Conservation (phyloP, 257 asterid genomes). For the Agastache rugosa region DNA sequence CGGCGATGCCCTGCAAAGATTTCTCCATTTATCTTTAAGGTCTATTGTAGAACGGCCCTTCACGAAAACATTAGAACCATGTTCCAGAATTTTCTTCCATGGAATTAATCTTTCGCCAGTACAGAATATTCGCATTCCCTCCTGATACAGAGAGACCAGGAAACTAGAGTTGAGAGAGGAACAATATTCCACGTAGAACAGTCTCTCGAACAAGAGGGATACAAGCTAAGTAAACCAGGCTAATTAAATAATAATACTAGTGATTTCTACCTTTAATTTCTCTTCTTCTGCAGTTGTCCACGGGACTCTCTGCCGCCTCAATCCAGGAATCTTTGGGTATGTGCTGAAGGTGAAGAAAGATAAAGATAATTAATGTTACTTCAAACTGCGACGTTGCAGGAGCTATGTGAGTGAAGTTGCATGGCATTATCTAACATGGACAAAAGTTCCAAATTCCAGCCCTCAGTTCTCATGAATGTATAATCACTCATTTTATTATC, state of each 20-base stretch:
- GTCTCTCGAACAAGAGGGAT: neutral
- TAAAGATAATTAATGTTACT: neutral
- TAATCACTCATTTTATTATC: neutral
- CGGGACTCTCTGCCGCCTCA: slow-evolving; percentile 48
- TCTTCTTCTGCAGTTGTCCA: slow-evolving; percentile 74
- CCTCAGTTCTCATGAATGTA: neutral
- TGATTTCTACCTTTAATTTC: slow-evolving; percentile 52
- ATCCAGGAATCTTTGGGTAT: slow-evolving; percentile 41
- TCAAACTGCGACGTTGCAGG: neutral
- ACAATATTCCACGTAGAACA: neutral
- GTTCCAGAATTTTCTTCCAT: slow-evolving; percentile 62
- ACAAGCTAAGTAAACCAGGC: neutral
- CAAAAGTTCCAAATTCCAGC: neutral
- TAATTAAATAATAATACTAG: neutral
- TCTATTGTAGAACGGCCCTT: slow-evolving; percentile 54
- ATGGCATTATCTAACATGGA: neutral
- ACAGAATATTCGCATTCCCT: slow-evolving; percentile 45
- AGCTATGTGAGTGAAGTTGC: neutral
- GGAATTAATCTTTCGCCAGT: slow-evolving; percentile 40
- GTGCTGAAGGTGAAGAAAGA: slow-evolving; percentile 45
- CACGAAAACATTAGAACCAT: slow-evolving; percentile 54
- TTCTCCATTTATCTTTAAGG: slow-evolving; percentile 86
- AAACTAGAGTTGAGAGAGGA: neutral
- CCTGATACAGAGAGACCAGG: slow-evolving; percentile 49
- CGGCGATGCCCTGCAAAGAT: slow-evolving; percentile 50